Conservation (phyloP, 2,329 filamentous ascomycete species). For the Chaetomiaceae sp. region DNA sequence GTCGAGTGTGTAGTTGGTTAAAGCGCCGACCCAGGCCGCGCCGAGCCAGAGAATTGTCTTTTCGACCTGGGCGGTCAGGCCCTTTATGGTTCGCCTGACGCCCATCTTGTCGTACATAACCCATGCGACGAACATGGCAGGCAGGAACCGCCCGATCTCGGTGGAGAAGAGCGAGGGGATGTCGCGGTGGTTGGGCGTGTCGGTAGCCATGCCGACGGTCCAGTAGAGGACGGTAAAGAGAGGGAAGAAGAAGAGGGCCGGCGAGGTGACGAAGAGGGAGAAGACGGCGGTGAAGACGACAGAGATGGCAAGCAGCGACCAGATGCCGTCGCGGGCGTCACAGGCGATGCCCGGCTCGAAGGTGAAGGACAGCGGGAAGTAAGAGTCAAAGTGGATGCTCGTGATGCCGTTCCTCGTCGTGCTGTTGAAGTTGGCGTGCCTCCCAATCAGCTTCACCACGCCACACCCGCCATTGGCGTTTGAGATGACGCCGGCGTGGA, state of each 20-base stretch:
- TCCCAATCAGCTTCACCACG: conserved; percentile 63
- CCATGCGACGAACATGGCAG: conserved; percentile 80
- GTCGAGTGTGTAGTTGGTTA: conserved; percentile 94
- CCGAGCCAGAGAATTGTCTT: conserved; percentile 90
- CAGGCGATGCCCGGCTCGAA: conserved; percentile 66
- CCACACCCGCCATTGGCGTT: conserved; percentile 68
- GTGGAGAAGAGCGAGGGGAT: conserved; percentile 71
- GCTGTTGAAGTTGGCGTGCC: conserved; percentile 54
- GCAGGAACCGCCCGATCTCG: conserved; percentile 75
- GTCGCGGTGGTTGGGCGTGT: conserved; percentile 67
- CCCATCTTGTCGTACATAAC: conserved; percentile 84
- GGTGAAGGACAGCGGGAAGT: conserved; percentile 81
- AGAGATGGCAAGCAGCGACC: conserved; percentile 78
- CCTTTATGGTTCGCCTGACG: conserved; percentile 64
- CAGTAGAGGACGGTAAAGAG: conserved; percentile 80
- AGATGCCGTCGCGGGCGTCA: conserved; percentile 71
- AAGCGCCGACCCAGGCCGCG: conserved; percentile 80
- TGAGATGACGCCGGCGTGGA: conserved; percentile 70
- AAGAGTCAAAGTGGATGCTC: conserved; percentile 76
- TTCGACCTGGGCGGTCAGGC: conserved; percentile 77
- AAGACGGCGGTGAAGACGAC: conserved; percentile 72
- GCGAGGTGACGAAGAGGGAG: conserved; percentile 75
- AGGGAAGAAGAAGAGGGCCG: conserved; percentile 78
- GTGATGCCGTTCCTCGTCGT: conserved; percentile 68
- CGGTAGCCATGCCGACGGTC: conserved; percentile 84